Conservation (phyloP, 1,139 yeast species). For the Candida sp. region DNA sequence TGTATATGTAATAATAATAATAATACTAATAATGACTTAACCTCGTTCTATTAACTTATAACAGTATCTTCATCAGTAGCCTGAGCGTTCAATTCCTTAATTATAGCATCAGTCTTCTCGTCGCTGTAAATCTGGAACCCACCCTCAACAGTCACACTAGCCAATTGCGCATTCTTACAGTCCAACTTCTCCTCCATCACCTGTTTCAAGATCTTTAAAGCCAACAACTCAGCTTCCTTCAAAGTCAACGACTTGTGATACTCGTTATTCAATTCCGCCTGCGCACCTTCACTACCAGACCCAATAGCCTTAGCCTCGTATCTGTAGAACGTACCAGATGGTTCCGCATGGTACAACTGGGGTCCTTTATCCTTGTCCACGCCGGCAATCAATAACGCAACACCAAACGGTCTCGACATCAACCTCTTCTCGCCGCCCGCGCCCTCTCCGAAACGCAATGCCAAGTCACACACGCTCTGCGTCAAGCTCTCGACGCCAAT, state of each 20-base stretch:
- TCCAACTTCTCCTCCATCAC: constrained; percentile 99
- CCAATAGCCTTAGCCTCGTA: constrained; percentile 99
- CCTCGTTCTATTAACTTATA: constrained; percentile 10
- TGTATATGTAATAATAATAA: constrained; percentile 5
- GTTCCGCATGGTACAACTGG: constrained; percentile 98
- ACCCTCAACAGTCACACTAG: constrained; percentile 84
- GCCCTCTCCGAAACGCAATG: constrained; percentile 97
- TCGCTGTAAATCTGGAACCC: constrained; percentile 91
- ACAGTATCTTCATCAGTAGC: constrained; percentile 41
- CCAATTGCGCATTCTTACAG: constrained; percentile 94
- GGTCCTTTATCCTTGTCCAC: constrained; percentile 93
- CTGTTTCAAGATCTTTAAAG: constrained; percentile 90
- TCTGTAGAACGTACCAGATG: constrained; percentile 97
- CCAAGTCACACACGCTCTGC: constrained; percentile 96
- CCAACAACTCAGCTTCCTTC: constrained; percentile 90
- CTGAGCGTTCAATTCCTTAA: constrained; percentile 75
- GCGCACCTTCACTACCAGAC: constrained; percentile 99
- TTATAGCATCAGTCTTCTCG: constrained; percentile 82
- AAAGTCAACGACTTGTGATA: constrained; percentile 95
- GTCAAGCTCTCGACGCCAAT: constrained; percentile 94
- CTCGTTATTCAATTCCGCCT: constrained; percentile 96
- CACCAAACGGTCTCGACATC: constrained; percentile 99
- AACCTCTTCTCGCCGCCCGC: constrained; percentile 97
- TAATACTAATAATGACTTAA: not conserved
- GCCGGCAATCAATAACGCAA: constrained; percentile 96